Percentiles rank a stretch among this genome's conserved stretches.
Evolutionary conservation across 2,329 filamentous ascomycete species (phyloP).

Genomic region (Sporothrix schenckii): DNA sequence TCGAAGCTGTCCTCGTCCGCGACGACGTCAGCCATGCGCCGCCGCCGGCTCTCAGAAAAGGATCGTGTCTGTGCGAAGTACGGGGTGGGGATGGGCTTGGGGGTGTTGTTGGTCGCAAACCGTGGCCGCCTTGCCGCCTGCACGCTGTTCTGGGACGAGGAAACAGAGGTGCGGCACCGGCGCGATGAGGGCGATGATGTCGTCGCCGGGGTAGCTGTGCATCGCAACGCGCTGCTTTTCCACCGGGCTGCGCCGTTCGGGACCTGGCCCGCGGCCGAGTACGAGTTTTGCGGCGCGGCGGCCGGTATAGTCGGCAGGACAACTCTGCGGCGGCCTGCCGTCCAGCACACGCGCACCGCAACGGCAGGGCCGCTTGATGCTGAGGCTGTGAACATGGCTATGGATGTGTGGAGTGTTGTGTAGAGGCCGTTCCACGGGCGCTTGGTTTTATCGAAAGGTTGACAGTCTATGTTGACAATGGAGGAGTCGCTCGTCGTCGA

Average conservation of each 20-base stretch:
- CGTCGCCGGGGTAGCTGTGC: slow-evolving; percentile 4
- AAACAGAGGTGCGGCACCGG: neutral
- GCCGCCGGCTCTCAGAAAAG: slow-evolving; percentile 39
- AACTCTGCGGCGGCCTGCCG: slow-evolving; percentile 22
- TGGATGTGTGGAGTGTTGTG: neutral
- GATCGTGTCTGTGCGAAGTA: slow-evolving; percentile 31
- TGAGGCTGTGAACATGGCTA: slow-evolving; percentile 28
- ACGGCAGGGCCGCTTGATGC: slow-evolving; percentile 30
- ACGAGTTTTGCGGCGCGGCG: neutral
- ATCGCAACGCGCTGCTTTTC: slow-evolving; percentile 25
- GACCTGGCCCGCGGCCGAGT: slow-evolving; percentile 16
- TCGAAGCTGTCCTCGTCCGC: slow-evolving; percentile 63
- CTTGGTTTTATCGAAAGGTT: neutral
- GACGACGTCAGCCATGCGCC: slow-evolving; percentile 37
- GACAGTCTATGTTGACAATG: neutral
- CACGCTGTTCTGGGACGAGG: neutral
- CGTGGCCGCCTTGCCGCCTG: slow-evolving; percentile 3
- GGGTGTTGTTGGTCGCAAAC: neutral
- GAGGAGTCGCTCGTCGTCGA: neutral
- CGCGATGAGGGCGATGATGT: neutral
- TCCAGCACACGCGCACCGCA: slow-evolving; percentile 29
- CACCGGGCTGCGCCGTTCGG: slow-evolving; percentile 25
- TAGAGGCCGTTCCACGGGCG: neutral
- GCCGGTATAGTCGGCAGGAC: slow-evolving; percentile 18
- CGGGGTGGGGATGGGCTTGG: slow-evolving; percentile 1